Evolutionary conservation across 805 yeast genomes (phyloP).

Genomic region (Ogataea salicorniae): DNA sequence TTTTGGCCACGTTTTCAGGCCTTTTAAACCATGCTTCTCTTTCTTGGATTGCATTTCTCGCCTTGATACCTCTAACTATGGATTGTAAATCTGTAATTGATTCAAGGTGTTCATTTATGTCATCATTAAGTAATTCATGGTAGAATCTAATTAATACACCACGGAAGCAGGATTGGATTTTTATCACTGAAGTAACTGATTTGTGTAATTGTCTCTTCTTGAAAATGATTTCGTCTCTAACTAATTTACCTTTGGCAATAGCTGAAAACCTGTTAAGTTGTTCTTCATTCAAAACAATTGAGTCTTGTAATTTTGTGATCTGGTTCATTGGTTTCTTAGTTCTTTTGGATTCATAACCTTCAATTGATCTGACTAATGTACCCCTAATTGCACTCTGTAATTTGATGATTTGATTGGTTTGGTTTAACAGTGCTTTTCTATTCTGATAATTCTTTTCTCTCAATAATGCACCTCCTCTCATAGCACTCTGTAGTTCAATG

Average conservation of each 20-base stretch:
- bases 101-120: conserved; percentile 40
- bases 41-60: conserved; percentile 34
- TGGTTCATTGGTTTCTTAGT: conserved; percentile 36
- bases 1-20: conserved; percentile 45
- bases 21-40: conserved; percentile 43
- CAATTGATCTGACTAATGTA: conserved; percentile 23
- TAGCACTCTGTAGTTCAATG: conserved; percentile 30
- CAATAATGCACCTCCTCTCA: conserved; percentile 28
- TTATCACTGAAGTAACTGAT: conserved; percentile 29
- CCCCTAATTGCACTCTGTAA: conserved; percentile 46
- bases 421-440: conserved; percentile 16
- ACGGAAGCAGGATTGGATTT: conserved; percentile 54
- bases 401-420: conserved; percentile 22
- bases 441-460: conserved; percentile 16
- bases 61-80: conserved; percentile 40
- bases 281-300: conserved; percentile 36
- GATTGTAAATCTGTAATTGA: conserved; percentile 49
- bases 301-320: conserved; percentile 37
- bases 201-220: conserved; percentile 16
- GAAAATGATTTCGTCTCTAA: conserved; percentile 27
- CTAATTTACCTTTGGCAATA: conserved; percentile 37
- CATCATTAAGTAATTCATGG: conserved; percentile 49
- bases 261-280: conserved; percentile 37
- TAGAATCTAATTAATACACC: conserved; percentile 60
- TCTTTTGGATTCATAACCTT: too few relatives aligned